These are phyloP conservation scores for Lojkania enalia DNA, from an alignment of 2,329 filamentous ascomycete species.

Conservation along the genomic window DNA sequence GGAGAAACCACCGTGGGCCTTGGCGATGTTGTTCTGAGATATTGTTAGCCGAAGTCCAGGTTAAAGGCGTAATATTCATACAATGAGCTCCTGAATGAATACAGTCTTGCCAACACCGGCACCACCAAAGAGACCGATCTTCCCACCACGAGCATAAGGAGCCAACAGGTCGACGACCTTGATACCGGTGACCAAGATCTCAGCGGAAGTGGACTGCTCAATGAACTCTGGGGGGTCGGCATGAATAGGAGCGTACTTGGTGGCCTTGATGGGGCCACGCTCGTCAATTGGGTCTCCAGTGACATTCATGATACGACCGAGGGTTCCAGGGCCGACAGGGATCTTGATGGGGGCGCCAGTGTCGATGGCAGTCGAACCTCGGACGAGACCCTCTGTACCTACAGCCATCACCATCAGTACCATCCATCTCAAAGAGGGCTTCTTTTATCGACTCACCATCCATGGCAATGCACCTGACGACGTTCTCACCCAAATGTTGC, in stretches of 20 bases:
- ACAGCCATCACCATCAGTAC: conserved; percentile 27
- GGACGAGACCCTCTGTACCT: conserved; percentile 99
- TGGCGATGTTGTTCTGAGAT: conserved; percentile 95
- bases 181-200: conserved; percentile 98
- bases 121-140: conserved; percentile 99
- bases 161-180: conserved; percentile 99
- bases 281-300: conserved; percentile 99
- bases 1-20: conserved; percentile 99
- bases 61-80: too few species aligned
- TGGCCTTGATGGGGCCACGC: conserved; percentile 94
- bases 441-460: conserved; percentile 70
- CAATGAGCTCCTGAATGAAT: conserved; percentile 99
- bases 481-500: conserved; percentile 99
- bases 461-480: conserved; percentile 99
- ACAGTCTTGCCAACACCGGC: conserved; percentile 99
- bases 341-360: conserved; percentile 96
- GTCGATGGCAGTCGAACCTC: conserved; percentile 82
- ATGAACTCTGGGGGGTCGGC: conserved; percentile 88
- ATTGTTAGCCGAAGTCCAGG: conserved; percentile 26
- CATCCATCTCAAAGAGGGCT: conserved; percentile 7
- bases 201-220: conserved; percentile 94
- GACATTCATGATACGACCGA: conserved; percentile 99
- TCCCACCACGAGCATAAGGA: conserved; percentile 99
- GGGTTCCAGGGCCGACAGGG: conserved; percentile 88
- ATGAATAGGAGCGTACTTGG: conserved; percentile 89